These are phyloP conservation scores for Mucor velutinosus DNA, from an alignment of 371 early-diverging fungal genomes.

Conservation along the genomic window DNA sequence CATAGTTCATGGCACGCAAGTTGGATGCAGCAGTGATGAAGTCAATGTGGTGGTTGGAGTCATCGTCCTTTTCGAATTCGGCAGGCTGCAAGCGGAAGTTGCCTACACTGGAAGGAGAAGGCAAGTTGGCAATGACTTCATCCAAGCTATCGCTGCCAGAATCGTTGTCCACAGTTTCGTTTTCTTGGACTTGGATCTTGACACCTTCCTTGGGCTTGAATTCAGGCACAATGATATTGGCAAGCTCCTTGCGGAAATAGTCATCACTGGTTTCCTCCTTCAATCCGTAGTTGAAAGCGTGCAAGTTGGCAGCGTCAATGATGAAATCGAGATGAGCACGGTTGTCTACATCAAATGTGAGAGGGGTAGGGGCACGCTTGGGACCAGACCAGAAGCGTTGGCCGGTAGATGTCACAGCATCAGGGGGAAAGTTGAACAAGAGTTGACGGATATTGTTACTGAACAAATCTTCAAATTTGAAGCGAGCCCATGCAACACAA, in stretches of 20 bases:
- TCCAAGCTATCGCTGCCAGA: conserved; percentile 66
- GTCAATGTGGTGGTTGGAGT: conserved; percentile 99
- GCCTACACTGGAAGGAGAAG: conserved; percentile 72
- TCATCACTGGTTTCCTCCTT: conserved; percentile 74
- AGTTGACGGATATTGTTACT: conserved; percentile 93
- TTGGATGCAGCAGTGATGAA: conserved; percentile 99
- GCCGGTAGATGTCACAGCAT: conserved; percentile 92
- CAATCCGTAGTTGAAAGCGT: conserved; percentile 94
- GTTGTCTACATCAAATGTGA: conserved; percentile 80
- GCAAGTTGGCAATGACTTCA: conserved; percentile 66
- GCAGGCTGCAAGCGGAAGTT: conserved; percentile 81
- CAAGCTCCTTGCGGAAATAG: conserved; percentile 67
- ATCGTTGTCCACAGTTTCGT: conserved; percentile 59
- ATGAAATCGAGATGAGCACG: conserved; percentile 92
- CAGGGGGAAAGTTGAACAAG: conserved; percentile 94
- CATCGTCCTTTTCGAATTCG: conserved; percentile 99
- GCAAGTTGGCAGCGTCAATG: conserved; percentile 90
- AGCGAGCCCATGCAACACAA: conserved; percentile 92
- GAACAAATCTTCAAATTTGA: conserved; percentile 91
- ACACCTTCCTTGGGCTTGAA: conserved; percentile 93
- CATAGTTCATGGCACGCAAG: conserved; percentile 97
- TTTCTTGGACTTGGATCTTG: conserved; percentile 95
- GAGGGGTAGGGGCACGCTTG: conserved; percentile 94
- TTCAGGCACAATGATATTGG: conserved; percentile 77
- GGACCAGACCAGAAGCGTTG: conserved; percentile 99